Conservation (phyloP, 192 early-diverging fungal genomes). For the Backusella tarrabulga region DNA sequence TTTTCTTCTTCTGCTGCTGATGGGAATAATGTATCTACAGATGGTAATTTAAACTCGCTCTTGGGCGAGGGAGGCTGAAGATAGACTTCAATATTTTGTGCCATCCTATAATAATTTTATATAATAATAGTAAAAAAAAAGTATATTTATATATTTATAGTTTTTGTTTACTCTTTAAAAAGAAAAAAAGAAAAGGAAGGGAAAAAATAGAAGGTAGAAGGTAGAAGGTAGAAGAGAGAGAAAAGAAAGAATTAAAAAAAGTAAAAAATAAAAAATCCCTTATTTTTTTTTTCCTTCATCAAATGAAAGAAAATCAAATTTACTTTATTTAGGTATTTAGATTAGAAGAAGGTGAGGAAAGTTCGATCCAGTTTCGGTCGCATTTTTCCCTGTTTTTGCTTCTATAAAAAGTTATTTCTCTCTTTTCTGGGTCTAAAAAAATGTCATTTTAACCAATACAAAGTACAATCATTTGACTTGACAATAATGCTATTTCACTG, state of each 20-base stretch:
- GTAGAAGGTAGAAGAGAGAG: not conserved
- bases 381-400: not conserved
- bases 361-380: constrained; percentile 6
- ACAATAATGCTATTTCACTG: not conserved
- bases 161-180: not conserved
- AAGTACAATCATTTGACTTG: not conserved
- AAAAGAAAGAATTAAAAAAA: not conserved
- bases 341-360: constrained; percentile 4
- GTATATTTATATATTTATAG: not conserved
- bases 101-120: not conserved
- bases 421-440: not conserved
- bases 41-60: constrained; percentile 1
- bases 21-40: constrained; percentile 10
- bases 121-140: not conserved
- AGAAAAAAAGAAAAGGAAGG: not conserved
- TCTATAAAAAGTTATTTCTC: not conserved
- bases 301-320: constrained; percentile 2
- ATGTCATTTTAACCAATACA: not conserved
- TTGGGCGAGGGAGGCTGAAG: constrained; percentile 11
- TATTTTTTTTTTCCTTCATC: not conserved
- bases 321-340: constrained; percentile 15
- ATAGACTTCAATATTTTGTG: constrained; percentile 8
- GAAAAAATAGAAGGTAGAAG: not conserved
- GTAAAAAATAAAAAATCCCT: not conserved
- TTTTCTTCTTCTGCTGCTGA: not conserved